phyloP scores from a whole-genome alignment of 202 grass and related monocot species.

The Zizania palustris region DNA sequence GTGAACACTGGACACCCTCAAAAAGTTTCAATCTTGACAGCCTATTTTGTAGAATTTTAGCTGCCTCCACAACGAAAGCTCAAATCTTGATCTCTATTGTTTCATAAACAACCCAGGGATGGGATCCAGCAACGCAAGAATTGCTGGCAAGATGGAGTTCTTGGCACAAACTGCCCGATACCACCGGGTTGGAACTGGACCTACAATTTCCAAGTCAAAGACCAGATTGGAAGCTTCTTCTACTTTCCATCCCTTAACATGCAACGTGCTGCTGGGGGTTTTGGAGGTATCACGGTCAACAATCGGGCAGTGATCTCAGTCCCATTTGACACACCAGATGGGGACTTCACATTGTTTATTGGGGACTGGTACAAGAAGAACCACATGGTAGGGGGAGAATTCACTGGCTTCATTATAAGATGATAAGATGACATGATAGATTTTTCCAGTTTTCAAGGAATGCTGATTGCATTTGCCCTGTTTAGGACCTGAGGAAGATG shows the following conservation, averaged over 20 bases:
- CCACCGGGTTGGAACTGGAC: conserved; percentile 98
- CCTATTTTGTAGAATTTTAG: too few species aligned
- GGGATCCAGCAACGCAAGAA: conserved; percentile 87
- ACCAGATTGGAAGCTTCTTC: conserved; percentile 98
- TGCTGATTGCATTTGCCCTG: conserved; percentile 4
- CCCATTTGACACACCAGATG: conserved; percentile 76
- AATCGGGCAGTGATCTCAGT: conserved; percentile 79
- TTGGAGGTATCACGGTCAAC: conserved; percentile 86
- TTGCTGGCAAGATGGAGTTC: conserved; percentile 94
- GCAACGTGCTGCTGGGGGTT: conserved; percentile 79
- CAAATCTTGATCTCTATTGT: too few species aligned
- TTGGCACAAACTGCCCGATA: conserved; percentile 91
- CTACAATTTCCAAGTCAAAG: conserved; percentile 97
- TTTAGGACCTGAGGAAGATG: conserved; percentile 74
- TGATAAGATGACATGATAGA: background rate
- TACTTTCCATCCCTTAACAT: conserved; percentile 86
- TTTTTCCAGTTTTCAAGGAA: background rate
- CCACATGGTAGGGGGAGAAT: conserved; percentile 47
- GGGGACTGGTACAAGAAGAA: conserved; percentile 98
- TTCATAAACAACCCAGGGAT: conserved; percentile 46
- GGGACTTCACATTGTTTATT: conserved; percentile 80
- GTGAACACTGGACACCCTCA: conserved; percentile 30
- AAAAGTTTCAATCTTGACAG: background rate
- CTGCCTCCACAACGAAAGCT: too few species aligned
- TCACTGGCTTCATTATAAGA: background rate